Evolutionary conservation across 1,139 yeast genomes (phyloP), one percentile per base, ranked within the genome.

Genomic region (Saccharomyces pastorianus): DNA sequence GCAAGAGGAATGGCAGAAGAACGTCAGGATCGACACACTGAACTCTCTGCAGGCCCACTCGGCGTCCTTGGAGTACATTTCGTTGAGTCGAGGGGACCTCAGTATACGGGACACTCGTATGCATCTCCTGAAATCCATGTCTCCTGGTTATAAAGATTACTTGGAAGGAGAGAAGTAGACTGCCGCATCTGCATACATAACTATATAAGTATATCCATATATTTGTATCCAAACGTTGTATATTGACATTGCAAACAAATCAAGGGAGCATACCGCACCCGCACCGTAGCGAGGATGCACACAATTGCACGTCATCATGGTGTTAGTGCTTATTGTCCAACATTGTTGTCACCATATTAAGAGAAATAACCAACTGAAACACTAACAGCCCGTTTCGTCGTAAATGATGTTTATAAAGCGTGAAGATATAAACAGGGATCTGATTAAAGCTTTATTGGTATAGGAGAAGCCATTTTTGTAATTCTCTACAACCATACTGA

Each of bases 1-100:
- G 0, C 51, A 55, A 42, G 66, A 64, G 9, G 69, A 67, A 51
- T 68, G 70, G 71, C 14, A 57, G 42, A 68, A 77, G 8, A 86
- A 86, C 59, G 77, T 87, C 1, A 83, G 82, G 51, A 74, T 87
- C 59, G 98, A 95, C 66, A 82, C 95, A 0, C 82, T 84, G 59
- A 80, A 89, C 1, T 78, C 87, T 17, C 70, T 88, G 52, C 79
- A 83, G 27, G 85, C 87, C 28, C 96, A 91, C 67, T 82, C 84
- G 17, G 79, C 81, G 3, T 58, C 85, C 54, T 68, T 88, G 48
- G 80, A 82, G 59, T 88, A 88, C 64, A 20, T 50, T 27, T 31
- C 48, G 13, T 11, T 50, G 25, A 41, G 29, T 25, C 41, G 31
- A 4, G 31, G 48, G 17, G 44, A 44, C 9, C 34, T 27, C 26